phyloP scores from a whole-genome alignment of 176 grass and related monocot genomes.

The Ananas comosus region DNA sequence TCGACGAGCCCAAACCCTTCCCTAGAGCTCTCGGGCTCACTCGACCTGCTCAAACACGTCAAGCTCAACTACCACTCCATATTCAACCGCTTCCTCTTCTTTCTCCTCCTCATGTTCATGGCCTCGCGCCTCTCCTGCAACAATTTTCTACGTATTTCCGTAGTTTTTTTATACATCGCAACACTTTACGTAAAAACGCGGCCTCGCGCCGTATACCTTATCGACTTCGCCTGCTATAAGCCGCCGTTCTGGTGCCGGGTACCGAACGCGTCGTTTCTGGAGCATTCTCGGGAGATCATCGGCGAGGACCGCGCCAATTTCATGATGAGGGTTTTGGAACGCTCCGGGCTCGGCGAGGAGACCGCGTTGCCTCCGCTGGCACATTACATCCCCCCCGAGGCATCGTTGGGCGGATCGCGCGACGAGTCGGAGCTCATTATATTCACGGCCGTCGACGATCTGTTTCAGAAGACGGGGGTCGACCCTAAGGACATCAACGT shows the following conservation, averaged over 20 bases:
- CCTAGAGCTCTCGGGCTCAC: no score
- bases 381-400: background rate
- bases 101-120: no score
- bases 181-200: background rate
- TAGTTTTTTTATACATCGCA: background rate
- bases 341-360: background rate
- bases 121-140: no score
- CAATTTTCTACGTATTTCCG: no score
- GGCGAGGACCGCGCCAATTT: background rate
- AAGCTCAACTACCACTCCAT: no score
- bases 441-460: background rate
- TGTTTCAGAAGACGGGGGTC: background rate
- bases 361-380: background rate
- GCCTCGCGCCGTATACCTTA: background rate
- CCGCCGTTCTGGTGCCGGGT: background rate
- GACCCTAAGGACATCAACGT: background rate
- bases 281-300: background rate
- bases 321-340: background rate
- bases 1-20: no score
- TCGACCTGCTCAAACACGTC: no score
- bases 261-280: background rate
- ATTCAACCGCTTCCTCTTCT: no score
- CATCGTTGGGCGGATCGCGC: background rate
- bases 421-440: background rate
- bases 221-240: background rate